A percentile compares a stretch with the other conserved stretches of the same genome.
These are phyloP conservation scores for Fusarium nelsonii DNA, from an alignment of 2,329 filamentous ascomycete genomes.

Conservation along the genomic window DNA sequence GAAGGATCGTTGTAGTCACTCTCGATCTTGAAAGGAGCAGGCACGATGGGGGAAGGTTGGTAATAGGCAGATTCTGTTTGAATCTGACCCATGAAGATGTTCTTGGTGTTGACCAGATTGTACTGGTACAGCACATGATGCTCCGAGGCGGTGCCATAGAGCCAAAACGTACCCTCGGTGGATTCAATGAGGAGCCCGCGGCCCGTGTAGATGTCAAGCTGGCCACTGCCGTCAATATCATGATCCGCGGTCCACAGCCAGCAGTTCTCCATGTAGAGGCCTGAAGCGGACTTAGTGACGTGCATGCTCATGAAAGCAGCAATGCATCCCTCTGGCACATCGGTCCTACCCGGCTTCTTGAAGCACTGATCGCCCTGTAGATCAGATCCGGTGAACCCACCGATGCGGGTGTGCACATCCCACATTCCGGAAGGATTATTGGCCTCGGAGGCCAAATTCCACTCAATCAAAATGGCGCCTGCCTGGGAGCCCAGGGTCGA, in stretches of 20 bases:
- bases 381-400: slow-evolving; percentile 31
- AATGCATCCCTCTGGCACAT: slow-evolving; percentile 63
- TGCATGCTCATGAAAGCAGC: slow-evolving; percentile 67
- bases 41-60: background rate
- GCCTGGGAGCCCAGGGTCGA: background rate
- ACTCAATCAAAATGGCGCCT: background rate
- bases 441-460: background rate
- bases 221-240: slow-evolving; percentile 55
- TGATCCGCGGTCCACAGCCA: background rate
- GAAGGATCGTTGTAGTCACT: background rate
- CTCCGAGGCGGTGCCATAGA: slow-evolving; percentile 42
- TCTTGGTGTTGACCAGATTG: background rate
- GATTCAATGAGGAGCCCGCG: slow-evolving; percentile 54
- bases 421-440: background rate
- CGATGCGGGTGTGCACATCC: background rate
- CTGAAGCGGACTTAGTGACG: background rate
- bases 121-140: slow-evolving; percentile 50
- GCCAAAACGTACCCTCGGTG: slow-evolving; percentile 50
- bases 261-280: background rate
- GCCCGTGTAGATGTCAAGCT: slow-evolving; percentile 53
- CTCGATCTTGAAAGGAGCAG: background rate
- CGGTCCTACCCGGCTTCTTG: slow-evolving; percentile 12
- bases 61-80: background rate
- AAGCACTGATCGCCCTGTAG: slow-evolving; percentile 42
- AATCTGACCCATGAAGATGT: background rate